phyloP scores from a whole-genome alignment of 2,329 filamentous ascomycete species.

The Cadophora malorum region DNA sequence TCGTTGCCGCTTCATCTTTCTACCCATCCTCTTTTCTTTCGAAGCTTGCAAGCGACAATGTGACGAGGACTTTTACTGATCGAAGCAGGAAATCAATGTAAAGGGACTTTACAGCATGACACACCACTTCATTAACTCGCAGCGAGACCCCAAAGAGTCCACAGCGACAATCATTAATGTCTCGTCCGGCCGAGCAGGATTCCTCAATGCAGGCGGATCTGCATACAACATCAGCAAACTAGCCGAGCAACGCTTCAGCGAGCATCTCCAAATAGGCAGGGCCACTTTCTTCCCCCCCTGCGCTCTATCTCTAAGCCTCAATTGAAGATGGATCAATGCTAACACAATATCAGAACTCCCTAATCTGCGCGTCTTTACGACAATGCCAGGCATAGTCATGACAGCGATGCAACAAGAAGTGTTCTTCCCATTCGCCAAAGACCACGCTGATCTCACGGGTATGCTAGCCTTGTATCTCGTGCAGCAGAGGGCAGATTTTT shows the following conservation, averaged over 20 bases:
- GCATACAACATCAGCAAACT: constrained; percentile 56
- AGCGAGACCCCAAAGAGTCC: constrained; percentile 37
- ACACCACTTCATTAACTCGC: constrained; percentile 53
- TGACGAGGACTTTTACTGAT: not conserved
- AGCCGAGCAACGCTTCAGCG: constrained; percentile 51
- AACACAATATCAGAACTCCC: constrained; percentile 48
- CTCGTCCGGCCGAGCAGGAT: constrained; percentile 49
- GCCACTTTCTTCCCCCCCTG: not conserved
- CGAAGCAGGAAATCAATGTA: constrained; percentile 55
- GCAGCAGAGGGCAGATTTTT: constrained; percentile 44
- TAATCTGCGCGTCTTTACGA: constrained; percentile 50
- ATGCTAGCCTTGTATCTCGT: constrained; percentile 44
- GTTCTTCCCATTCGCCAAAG: constrained; percentile 46
- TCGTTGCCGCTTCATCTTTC: not conserved
- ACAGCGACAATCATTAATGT: constrained; percentile 50
- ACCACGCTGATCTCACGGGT: constrained; percentile 44
- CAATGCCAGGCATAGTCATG: constrained; percentile 55
- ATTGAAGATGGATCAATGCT: not conserved
- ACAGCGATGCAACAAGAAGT: constrained; percentile 49
- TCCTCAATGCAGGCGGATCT: constrained; percentile 46
- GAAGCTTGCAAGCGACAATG: not conserved
- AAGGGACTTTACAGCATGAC: constrained; percentile 55
- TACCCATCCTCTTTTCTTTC: not conserved
- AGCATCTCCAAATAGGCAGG: constrained; percentile 45
- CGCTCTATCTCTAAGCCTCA: constrained; percentile 38